A percentile compares a stretch with the other conserved stretches of the same genome.
These are phyloP conservation scores for Anthracocystis panici-leucophaei DNA, from an alignment of 1,284 basidiomycete species.

Conservation along the genomic window DNA sequence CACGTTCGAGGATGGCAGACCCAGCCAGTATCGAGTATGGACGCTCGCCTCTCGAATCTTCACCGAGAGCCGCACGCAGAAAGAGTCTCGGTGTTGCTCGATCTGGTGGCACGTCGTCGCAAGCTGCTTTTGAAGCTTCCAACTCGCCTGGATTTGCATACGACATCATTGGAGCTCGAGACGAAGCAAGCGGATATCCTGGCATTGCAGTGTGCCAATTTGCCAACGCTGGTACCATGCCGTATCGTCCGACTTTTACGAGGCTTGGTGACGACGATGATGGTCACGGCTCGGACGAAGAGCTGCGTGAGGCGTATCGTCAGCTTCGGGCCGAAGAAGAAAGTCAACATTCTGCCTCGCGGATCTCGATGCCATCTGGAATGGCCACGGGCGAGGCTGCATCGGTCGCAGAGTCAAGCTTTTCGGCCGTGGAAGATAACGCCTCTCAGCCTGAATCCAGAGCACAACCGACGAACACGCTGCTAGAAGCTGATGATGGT, in stretches of 20 bases:
- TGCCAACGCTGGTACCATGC: background rate
- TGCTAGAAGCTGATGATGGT: constrained; percentile 38
- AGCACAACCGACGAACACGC: constrained; percentile 7
- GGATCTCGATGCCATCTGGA: constrained; percentile 2
- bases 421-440: background rate
- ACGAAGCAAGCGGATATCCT: constrained; percentile 9
- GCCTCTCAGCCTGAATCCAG: constrained; percentile 2
- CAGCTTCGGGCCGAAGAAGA: constrained; percentile 28
- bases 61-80: constrained; percentile 12
- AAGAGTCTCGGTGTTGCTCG: constrained; percentile 26
- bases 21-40: background rate
- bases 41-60: background rate
- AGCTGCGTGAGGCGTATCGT: constrained; percentile 36
- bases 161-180: background rate
- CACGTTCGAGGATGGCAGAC: constrained; percentile 9
- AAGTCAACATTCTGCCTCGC: background rate
- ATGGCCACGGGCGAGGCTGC: background rate
- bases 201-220: constrained; percentile 4
- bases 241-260: constrained; percentile 4
- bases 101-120: constrained; percentile 10
- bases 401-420: background rate
- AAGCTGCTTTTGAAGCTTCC: background rate
- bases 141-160: background rate
- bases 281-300: constrained; percentile 34
- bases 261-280: constrained; percentile 14